Base-by-base conservation (phyloP, 139 green algal genomes). In the Volvox reticuliferus region DNA sequence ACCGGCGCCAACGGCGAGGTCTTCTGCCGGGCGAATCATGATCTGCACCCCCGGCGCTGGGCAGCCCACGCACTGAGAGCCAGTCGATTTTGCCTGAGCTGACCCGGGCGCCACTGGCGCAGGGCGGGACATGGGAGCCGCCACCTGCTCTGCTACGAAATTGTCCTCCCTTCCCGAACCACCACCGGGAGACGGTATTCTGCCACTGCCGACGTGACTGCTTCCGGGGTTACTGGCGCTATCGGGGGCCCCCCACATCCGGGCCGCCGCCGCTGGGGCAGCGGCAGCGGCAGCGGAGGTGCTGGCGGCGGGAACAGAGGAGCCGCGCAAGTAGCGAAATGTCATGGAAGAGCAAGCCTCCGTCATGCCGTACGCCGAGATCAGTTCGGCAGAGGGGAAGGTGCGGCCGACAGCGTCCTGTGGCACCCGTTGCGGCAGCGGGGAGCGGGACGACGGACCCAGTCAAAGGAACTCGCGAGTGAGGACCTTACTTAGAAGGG, bases 341-440 rank as follows among this genome's bases (percentile, higher is more conserved):
- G 96, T 98, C 62, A 99, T 96, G 75, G 96, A 97, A 18, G 96
- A 98, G 80, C 85, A 93, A 3, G 93, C 94, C 65, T 99, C 97
- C 12, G 97, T 99, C 96, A 99, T 98, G 77, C 97, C 97, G 88
- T 99, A 99, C 5, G 97, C 97, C 0, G 92, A 95, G 67, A 91
- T 88, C 24, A 99, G 67, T 2, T 63, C 65, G 13, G 97, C 96
- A 12, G 86, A 55, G 0, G 96, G 97, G 73, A 98, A 96, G 33
- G 89, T 35, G 69, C 67, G 50, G 50, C 30, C 28, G 24, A 90
- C 73, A 22, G 86, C 73, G 9, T 76, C 73, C 86, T 89, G 84
- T 73, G 65, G 65, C 26, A 55, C 44, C 44, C 44, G 44, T 55
- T 55, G 44, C 5, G 44, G 44, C 44, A 55, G 44, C 5, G 9